Base-by-base conservation (phyloP, 345 rosid species). In the Murraya paniculata region DNA sequence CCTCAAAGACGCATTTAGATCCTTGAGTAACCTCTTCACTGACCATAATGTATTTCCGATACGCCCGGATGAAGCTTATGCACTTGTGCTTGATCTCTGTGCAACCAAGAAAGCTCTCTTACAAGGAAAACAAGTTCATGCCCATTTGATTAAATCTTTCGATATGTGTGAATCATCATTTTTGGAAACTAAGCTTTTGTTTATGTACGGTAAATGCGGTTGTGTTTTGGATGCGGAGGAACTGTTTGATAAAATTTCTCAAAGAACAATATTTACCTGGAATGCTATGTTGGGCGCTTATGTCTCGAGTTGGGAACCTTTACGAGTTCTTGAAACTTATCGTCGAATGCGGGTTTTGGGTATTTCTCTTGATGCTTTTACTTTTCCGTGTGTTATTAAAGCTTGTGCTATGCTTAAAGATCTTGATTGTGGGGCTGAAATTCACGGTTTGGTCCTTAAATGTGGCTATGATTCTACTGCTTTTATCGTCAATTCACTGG, bases 261-360 rank as follows among this genome's bases (percentile, higher is more conserved):
- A 86, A 1, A 90, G 91, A 83, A 88, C 84, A 10, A 53, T 86
- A 35, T 92, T 90, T 75, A 83, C 95, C 0, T 95, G 98, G 97
- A 95, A 93, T 78, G 92, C 97, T 25, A 83, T 91, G 86, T 71
- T 95, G 13, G 94, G 93, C 53, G 90, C 88, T 24, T 89, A 87
- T 83, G 84, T 88, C 60, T 87, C 93, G 7, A 88, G 90, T 35
- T 87, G 75, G 38, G 82, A 92, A 33, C 89, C 86, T 84, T 68
- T 79, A 38, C 59, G 59, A 41, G 90, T 93, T 71, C 89, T 93
- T 66, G 68, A 81, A 75, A n/a, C 87, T 56, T 89, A 85, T 73
- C 13, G 86, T 69, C 69, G 80, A 64, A 89, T 91, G 93, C 87
- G 90, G 71, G 78, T 64, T 72, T 82, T 68, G 69, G 93, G 87